Conservation (phyloP, 73 alveolate species). For the Paramecium tetraurelia region DNA sequence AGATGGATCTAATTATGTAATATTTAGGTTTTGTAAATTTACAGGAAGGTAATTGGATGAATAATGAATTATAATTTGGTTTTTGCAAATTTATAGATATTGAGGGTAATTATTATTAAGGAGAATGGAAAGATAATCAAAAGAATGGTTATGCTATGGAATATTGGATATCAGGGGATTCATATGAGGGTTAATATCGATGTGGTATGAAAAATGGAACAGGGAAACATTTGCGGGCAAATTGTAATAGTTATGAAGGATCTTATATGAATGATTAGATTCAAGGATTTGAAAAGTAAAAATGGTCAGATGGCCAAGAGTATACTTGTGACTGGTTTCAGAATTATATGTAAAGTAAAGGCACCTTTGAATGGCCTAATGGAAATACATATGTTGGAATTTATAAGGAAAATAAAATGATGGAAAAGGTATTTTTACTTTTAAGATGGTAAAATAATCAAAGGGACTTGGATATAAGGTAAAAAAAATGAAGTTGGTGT, state of each 20-base stretch:
- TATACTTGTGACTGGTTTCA: slow-evolving; percentile 56
- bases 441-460: slow-evolving; percentile 68
- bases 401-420: slow-evolving; percentile 57
- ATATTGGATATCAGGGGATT: slow-evolving; percentile 77
- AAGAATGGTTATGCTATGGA: slow-evolving; percentile 83
- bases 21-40: not conserved
- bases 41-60: slow-evolving; percentile 75
- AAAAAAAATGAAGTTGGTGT: slow-evolving; percentile 71
- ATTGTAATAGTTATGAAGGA: slow-evolving; percentile 42
- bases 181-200: slow-evolving; percentile 66
- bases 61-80: slow-evolving; percentile 75
- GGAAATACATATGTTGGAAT: slow-evolving; percentile 71
- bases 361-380: slow-evolving; percentile 69
- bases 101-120: slow-evolving; percentile 79
- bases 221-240: slow-evolving; percentile 35
- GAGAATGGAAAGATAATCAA: slow-evolving; percentile 78
- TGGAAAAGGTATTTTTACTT: slow-evolving; percentile 71
- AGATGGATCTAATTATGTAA: slow-evolving; percentile 73
- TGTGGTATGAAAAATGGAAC: slow-evolving; percentile 37
- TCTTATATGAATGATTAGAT: slow-evolving; percentile 16
- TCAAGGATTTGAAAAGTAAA: slow-evolving; percentile 32
- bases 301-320: slow-evolving; percentile 55
- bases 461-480: slow-evolving; percentile 70
- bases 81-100: not conserved
- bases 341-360: slow-evolving; percentile 63